A percentile compares a stretch with the other conserved stretches of the same genome.
These are phyloP conservation scores for Nemania diffusa DNA, from an alignment of 2,329 filamentous ascomycete genomes.

Conservation along the genomic window DNA sequence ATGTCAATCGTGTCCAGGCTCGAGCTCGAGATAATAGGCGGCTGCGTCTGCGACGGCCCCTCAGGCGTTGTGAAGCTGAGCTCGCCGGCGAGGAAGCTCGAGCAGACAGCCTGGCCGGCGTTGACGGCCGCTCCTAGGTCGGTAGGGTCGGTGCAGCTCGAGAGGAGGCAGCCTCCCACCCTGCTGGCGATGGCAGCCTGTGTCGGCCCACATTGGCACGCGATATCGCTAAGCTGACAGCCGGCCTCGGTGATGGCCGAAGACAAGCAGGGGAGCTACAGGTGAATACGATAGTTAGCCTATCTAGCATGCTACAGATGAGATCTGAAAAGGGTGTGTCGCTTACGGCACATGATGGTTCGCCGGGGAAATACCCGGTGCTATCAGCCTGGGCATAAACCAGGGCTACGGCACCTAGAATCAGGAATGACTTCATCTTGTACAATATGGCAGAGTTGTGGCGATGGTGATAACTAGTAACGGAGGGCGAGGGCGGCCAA, in stretches of 20 bases:
- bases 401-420: constrained; percentile 42
- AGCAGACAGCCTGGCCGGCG: constrained; percentile 47
- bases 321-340: background rate
- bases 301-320: background rate
- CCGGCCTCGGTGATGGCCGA: constrained; percentile 58
- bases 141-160: constrained; percentile 45
- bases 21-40: constrained; percentile 8
- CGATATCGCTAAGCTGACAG: constrained; percentile 58
- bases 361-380: constrained; percentile 47
- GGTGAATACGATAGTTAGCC: constrained; percentile 1
- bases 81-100: constrained; percentile 43
- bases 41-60: constrained; percentile 15
- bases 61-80: constrained; percentile 31
- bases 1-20: background rate
- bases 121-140: constrained; percentile 47
- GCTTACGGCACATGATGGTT: constrained; percentile 53
- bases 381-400: constrained; percentile 47
- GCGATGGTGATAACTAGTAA: background rate
- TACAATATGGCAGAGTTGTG: background rate
- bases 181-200: constrained; percentile 47
- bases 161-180: constrained; percentile 29
- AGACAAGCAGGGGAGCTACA: constrained; percentile 58
- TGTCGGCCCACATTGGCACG: constrained; percentile 61
- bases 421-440: constrained; percentile 46
- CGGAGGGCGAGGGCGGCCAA: background rate